A percentile compares a stretch with the other conserved stretches of the same genome.
These are phyloP conservation scores for Amphichorda felina DNA, from an alignment of 2,329 filamentous ascomycete species.

Conservation along the genomic window DNA sequence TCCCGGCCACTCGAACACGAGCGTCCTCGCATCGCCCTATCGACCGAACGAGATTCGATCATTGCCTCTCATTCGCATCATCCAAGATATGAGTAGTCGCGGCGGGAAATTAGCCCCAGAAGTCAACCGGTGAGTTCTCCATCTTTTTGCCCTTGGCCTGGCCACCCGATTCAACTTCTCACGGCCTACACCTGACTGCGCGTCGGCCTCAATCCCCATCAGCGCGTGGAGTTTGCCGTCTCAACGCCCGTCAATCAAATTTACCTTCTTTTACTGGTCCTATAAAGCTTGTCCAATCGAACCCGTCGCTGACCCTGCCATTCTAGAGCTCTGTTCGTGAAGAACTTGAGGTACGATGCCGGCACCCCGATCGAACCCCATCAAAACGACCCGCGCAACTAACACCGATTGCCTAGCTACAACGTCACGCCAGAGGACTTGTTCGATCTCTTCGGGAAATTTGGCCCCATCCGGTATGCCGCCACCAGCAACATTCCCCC, in stretches of 20 bases:
- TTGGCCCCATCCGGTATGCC: conserved; percentile 82
- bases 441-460: conserved; percentile 97
- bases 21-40: conserved; percentile 5
- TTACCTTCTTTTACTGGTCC: no score
- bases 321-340: conserved; percentile 94
- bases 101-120: conserved; percentile 96
- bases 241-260: no score
- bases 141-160: background rate
- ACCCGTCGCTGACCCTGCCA: conserved; percentile 17
- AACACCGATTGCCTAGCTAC: conserved; percentile 52
- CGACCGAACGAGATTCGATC: conserved; percentile 15
- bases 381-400: background rate
- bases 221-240: no score
- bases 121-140: conserved; percentile 73
- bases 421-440: conserved; percentile 97
- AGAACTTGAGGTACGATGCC: conserved; percentile 77
- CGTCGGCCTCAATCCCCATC: background rate
- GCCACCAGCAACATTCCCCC: background rate
- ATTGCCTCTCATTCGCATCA: conserved; percentile 13
- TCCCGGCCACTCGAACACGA: background rate
- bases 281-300: no score
- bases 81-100: conserved; percentile 90
- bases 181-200: background rate
- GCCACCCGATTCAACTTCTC: no score
- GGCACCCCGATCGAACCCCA: background rate